Evolutionary conservation across 441 rosid genomes (phyloP).

Genomic region (Mallotus repandus): DNA sequence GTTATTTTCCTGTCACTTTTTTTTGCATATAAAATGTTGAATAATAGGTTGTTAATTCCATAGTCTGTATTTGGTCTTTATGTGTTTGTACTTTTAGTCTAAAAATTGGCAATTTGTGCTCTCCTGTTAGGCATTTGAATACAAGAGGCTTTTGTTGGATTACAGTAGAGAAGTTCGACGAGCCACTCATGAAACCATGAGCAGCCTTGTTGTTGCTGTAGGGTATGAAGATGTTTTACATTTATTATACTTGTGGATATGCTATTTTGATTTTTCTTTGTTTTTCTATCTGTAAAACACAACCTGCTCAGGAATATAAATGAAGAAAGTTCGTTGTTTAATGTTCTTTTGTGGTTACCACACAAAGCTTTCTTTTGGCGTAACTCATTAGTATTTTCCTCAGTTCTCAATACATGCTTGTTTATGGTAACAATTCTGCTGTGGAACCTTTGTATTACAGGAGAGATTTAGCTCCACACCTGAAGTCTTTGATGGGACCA

Average conservation of each 20-base stretch:
- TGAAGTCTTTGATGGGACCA: constrained; percentile 91
- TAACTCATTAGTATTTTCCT: background rate
- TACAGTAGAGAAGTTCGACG: constrained; percentile 95
- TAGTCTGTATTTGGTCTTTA: background rate
- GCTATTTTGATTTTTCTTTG: background rate
- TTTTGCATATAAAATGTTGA: background rate
- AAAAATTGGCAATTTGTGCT: constrained; percentile 20
- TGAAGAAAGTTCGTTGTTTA: background rate
- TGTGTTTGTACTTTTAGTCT: constrained; percentile 9
- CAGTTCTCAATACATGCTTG: background rate
- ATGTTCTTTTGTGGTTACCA: background rate
- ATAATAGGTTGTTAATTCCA: background rate
- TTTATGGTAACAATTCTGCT: constrained; percentile 13
- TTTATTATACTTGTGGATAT: background rate
- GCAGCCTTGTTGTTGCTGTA: constrained; percentile 60
- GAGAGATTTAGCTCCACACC: constrained; percentile 90
- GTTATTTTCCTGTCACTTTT: background rate
- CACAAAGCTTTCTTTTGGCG: constrained; percentile 1
- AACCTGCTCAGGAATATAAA: background rate
- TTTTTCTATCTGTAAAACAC: constrained; percentile 10
- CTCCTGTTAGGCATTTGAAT: constrained; percentile 69
- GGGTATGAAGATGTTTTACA: constrained; percentile 53
- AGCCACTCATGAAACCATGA: constrained; percentile 85
- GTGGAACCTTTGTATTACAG: constrained; percentile 41
- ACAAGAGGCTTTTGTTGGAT: constrained; percentile 86